A percentile compares a stretch with the other conserved stretches of the same genome.
These are phyloP conservation scores for Pyrenophora seminiperda DNA, from an alignment of 2,329 filamentous ascomycete species.

Conservation along the genomic window DNA sequence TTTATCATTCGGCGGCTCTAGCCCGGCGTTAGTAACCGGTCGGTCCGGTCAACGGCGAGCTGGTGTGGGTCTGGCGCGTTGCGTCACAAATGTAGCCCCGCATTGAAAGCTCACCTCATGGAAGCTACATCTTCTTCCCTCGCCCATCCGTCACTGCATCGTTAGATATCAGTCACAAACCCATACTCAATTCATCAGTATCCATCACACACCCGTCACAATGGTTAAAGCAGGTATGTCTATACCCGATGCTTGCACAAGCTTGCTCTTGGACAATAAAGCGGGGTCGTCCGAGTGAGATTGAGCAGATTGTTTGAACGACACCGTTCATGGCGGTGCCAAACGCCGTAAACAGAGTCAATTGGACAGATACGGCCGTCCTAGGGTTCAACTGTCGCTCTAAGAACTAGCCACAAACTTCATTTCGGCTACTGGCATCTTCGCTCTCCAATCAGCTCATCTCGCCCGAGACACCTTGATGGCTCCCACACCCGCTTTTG, in stretches of 20 bases:
- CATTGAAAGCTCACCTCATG: conserved; percentile 33
- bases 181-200: conserved; percentile 21
- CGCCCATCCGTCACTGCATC: conserved; percentile 13
- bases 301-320: conserved; percentile 63
- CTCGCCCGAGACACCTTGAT: conserved; percentile 36
- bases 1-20: conserved; percentile 39
- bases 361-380: conserved; percentile 19
- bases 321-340: conserved; percentile 14
- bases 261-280: conserved; percentile 34
- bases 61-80: conserved; percentile 28
- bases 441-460: conserved; percentile 32
- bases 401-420: conserved; percentile 7
- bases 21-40: conserved; percentile 19
- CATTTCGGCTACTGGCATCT: conserved; percentile 6
- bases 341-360: conserved; percentile 20
- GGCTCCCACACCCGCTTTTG: conserved; percentile 18
- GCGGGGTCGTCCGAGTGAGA: conserved; percentile 51
- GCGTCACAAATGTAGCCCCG: conserved; percentile 44
- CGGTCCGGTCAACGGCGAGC: conserved; percentile 12
- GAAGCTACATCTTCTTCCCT: conserved; percentile 5
- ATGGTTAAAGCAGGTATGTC: conserved; percentile 98
- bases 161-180: conserved; percentile 1
- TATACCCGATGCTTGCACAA: conserved; percentile 17
- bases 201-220: conserved; percentile 64
- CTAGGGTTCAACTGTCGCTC: conserved; percentile 33